Evolutionary conservation across 2,329 filamentous ascomycete genomes (phyloP).

Genomic region (Apiospora malaysiana): DNA sequence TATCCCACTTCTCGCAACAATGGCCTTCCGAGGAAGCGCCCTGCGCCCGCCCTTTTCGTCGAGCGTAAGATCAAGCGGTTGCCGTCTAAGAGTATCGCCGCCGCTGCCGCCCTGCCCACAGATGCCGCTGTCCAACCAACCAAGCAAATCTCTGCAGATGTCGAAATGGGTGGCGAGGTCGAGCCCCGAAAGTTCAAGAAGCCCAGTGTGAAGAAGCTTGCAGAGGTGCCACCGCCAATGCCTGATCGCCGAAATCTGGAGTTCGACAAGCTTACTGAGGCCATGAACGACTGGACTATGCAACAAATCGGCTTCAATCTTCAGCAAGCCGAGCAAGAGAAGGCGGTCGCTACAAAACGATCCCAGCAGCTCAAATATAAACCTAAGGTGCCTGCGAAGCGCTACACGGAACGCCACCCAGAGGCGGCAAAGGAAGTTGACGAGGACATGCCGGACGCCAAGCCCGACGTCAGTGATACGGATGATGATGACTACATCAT

Average conservation of each 20-base stretch:
- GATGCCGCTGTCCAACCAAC: constrained; percentile 12
- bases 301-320: constrained; percentile 62
- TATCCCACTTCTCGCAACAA: constrained; percentile 32
- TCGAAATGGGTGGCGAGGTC: constrained; percentile 32
- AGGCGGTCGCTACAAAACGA: not conserved
- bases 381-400: constrained; percentile 60
- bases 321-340: constrained; percentile 51
- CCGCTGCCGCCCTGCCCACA: constrained; percentile 24
- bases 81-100: constrained; percentile 31
- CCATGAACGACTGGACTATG: constrained; percentile 56
- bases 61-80: constrained; percentile 52
- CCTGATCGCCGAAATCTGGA: constrained; percentile 46
- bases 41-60: constrained; percentile 59
- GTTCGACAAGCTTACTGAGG: constrained; percentile 37
- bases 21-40: constrained; percentile 48
- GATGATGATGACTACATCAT: constrained; percentile 67
- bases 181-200: constrained; percentile 41
- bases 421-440: constrained; percentile 39
- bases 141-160: constrained; percentile 21
- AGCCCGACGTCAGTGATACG: constrained; percentile 46
- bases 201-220: constrained; percentile 39
- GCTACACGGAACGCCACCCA: constrained; percentile 63
- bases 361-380: constrained; percentile 50
- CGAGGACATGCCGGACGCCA: constrained; percentile 36
- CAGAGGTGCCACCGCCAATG: constrained; percentile 36